Evolutionary conservation across 202 grass and related monocot species (phyloP), one percentile per base, ranked within the genome.

Genomic region (Panicum hallii): DNA sequence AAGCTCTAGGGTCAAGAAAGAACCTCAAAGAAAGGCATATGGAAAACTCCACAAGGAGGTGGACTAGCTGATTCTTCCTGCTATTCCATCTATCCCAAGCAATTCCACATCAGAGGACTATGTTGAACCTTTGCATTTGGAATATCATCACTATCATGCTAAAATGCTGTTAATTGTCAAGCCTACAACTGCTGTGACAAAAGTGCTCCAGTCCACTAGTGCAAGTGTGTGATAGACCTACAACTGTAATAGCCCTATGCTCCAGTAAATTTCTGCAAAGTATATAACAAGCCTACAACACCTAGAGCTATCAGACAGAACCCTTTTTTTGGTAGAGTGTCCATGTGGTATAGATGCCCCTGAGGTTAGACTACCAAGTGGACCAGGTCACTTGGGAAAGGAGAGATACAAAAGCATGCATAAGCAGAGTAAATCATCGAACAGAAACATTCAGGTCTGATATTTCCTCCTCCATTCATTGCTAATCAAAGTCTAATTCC

Each of bases 1-100:
- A 60, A 60, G n/a, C 56, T 60, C n/a, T 60, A 60, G 56, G n/a
- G 20, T 60, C n/a, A 60, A 60, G n/a, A n/a, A 60, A 14, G 56
- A 60, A 23, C 56, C 56, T 23, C 23, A 60, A 60, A 23, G 2
- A 20, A 26, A 60, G 8, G 56, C 56, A 60, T 26, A 58, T 11
- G 8, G 56, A n/a, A 26, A 60, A 60, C n/a, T 60, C n/a, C 56
- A 60, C 8, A 26, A n/a, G 56, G n/a, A 60, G 10, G 9, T 3
- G 9, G 7, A 26, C 20, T 9, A 57, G 20, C 54, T 2, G 1
- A 20, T 23, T 58, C 55, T 58, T 58, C 55, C 55, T 60, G 56
- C 56, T 60, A 23, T 60, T 26, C 56, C 56, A 23, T 26, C 56
- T 60, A 23, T 23, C 56, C n/a, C 6, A 60, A 60, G n/a, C 23